These are phyloP conservation scores for Tolypocladium cylindrosporum DNA, from an alignment of 2,329 filamentous ascomycete genomes.

Conservation along the genomic window DNA sequence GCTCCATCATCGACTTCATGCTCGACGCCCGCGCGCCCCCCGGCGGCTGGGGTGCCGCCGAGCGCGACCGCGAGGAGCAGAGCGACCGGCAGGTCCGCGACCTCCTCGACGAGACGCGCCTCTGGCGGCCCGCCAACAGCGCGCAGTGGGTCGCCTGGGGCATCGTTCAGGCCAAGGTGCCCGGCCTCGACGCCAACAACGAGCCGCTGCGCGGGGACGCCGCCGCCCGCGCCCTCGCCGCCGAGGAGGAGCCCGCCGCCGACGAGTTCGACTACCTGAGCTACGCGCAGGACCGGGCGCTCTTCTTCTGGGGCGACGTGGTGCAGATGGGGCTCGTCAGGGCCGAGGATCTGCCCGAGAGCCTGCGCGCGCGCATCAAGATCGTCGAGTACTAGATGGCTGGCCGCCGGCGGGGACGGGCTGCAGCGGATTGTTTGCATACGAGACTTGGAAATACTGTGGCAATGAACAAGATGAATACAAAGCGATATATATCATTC, in stretches of 20 bases:
- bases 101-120: slow-evolving; percentile 65
- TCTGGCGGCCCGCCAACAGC: slow-evolving; percentile 84
- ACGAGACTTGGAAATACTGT: neutral
- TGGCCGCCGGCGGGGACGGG: too few species aligned
- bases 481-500: neutral
- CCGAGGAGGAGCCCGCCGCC: slow-evolving; percentile 43
- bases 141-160: slow-evolving; percentile 95
- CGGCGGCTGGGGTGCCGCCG: slow-evolving; percentile 39
- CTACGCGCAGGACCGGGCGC: slow-evolving; percentile 81
- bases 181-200: slow-evolving; percentile 46
- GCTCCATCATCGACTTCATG: slow-evolving; percentile 62
- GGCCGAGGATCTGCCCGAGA: slow-evolving; percentile 63
- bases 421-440: neutral
- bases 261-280: slow-evolving; percentile 88
- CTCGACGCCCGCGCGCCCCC: slow-evolving; percentile 61
- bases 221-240: slow-evolving; percentile 13
- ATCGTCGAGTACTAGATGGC: slow-evolving; percentile 49
- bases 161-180: slow-evolving; percentile 85
- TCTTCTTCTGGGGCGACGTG: slow-evolving; percentile 93
- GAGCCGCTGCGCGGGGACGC: slow-evolving; percentile 27
- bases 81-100: slow-evolving; percentile 58
- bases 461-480: neutral
- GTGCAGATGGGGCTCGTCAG: slow-evolving; percentile 65
- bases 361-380: slow-evolving; percentile 57
- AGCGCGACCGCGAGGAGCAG: slow-evolving; percentile 51